Conservation (phyloP, 1,284 basidiomycete species). For the Leccinum pseudoinsigne region DNA sequence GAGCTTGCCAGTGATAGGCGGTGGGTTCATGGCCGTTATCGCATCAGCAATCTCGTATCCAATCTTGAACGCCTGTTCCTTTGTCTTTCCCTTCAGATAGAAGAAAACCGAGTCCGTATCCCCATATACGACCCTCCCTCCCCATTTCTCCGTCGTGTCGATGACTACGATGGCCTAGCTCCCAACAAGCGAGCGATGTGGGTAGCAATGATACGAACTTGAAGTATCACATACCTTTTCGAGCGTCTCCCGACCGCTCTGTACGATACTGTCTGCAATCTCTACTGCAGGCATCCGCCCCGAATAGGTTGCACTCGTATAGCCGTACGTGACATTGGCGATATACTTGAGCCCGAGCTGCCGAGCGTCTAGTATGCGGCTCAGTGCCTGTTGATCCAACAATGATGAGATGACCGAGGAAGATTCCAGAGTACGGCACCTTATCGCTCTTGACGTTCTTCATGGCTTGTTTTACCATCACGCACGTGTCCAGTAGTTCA, state of each 20-base stretch:
- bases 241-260: constrained; percentile 92
- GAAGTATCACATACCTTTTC: constrained; percentile 66
- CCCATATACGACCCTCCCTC: constrained; percentile 94
- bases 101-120: constrained; percentile 97
- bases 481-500: constrained; percentile 93
- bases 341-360: constrained; percentile 89
- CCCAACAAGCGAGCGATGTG: background rate
- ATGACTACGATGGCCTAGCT: constrained; percentile 82
- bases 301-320: constrained; percentile 91
- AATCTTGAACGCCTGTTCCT: constrained; percentile 91
- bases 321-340: constrained; percentile 93
- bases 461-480: constrained; percentile 98
- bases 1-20: constrained; percentile 76
- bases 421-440: constrained; percentile 39
- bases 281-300: constrained; percentile 99
- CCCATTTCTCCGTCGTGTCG: constrained; percentile 81
- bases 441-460: constrained; percentile 76
- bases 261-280: constrained; percentile 97
- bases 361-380: constrained; percentile 79
- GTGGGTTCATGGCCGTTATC: constrained; percentile 86
- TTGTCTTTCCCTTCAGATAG: constrained; percentile 83
- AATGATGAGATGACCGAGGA: background rate
- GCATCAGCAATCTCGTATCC: constrained; percentile 91
- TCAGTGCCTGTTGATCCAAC: constrained; percentile 55
- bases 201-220: background rate